Conservation (phyloP, 768 basidiomycete genomes). For the Collybia mongolica region DNA sequence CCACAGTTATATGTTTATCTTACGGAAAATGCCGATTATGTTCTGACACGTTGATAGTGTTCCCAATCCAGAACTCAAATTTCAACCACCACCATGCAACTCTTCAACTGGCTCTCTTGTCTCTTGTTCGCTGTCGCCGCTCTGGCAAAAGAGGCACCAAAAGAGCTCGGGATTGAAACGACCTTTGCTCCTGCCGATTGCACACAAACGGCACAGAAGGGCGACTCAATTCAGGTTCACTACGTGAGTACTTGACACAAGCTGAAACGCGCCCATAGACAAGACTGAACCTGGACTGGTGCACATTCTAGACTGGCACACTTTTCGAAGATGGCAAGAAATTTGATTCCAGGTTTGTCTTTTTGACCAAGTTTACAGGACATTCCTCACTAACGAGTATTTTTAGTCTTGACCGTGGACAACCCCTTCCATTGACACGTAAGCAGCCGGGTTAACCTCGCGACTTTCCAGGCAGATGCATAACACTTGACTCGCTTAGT, state of each 20-base stretch:
- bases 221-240: conserved; percentile 72
- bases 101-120: conserved; percentile 45
- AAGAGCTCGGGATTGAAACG: conserved; percentile 60
- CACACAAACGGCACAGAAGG: conserved; percentile 49
- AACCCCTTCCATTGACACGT: conserved; percentile 80
- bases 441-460: conserved; percentile 19
- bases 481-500: conserved; percentile 39
- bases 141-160: conserved; percentile 43
- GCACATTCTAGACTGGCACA: conserved; percentile 64
- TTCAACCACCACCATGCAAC: conserved; percentile 41
- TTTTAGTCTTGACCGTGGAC: conserved; percentile 64
- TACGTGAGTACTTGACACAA: conserved; percentile 49
- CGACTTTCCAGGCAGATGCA: not conserved
- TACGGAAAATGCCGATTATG: too few relatives aligned
- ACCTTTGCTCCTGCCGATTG: conserved; percentile 62
- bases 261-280: too few relatives aligned
- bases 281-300: not conserved
- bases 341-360: conserved; percentile 84
- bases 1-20: too few relatives aligned
- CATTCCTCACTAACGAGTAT: not conserved
- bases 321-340: conserved; percentile 73
- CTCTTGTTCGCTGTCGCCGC: conserved; percentile 48
- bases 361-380: not conserved
- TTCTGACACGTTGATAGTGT: not conserved
- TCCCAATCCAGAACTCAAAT: not conserved